These are phyloP conservation scores for Microdochium bolleyi DNA, from an alignment of 2,329 filamentous ascomycete species.

Conservation along the genomic window DNA sequence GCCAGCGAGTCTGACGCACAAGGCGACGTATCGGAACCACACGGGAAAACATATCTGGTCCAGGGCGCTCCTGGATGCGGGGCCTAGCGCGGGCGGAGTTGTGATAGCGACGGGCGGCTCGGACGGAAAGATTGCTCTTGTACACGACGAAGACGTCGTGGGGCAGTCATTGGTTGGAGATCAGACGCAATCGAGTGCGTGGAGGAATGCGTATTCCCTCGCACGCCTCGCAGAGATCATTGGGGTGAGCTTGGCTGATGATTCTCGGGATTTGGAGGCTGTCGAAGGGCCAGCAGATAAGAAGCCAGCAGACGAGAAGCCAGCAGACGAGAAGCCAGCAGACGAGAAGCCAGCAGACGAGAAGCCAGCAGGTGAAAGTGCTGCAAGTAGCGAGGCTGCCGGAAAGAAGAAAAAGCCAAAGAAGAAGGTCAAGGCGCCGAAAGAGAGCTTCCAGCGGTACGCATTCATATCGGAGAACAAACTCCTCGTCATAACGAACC, in stretches of 20 bases:
- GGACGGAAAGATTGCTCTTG: constrained; percentile 61
- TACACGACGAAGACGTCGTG: constrained; percentile 10
- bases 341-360: too few relatives aligned
- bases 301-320: too few relatives aligned
- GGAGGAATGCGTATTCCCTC: not conserved
- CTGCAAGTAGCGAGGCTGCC: too few relatives aligned
- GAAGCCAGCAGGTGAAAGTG: too few relatives aligned
- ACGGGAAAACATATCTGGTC: constrained; percentile 91
- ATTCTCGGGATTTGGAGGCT: too few relatives aligned
- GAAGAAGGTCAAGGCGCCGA: constrained; percentile 22
- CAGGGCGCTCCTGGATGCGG: constrained; percentile 31
- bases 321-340: too few relatives aligned
- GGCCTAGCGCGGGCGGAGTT: constrained; percentile 19
- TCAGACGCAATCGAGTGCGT: not conserved
- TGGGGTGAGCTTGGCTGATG: not conserved
- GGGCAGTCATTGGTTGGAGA: too few relatives aligned
- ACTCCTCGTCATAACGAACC: constrained; percentile 50
- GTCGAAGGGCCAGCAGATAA: too few relatives aligned
- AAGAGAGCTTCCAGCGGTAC: constrained; percentile 51
- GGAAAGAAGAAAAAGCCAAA: constrained; percentile 10
- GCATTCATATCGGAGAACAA: constrained; percentile 47
- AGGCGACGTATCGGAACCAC: constrained; percentile 56
- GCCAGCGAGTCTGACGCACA: constrained; percentile 35
- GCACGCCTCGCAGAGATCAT: not conserved
- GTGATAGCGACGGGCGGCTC: constrained; percentile 71